phyloP scores from a whole-genome alignment of 2,329 filamentous ascomycete species.

The Venturia asperata region DNA sequence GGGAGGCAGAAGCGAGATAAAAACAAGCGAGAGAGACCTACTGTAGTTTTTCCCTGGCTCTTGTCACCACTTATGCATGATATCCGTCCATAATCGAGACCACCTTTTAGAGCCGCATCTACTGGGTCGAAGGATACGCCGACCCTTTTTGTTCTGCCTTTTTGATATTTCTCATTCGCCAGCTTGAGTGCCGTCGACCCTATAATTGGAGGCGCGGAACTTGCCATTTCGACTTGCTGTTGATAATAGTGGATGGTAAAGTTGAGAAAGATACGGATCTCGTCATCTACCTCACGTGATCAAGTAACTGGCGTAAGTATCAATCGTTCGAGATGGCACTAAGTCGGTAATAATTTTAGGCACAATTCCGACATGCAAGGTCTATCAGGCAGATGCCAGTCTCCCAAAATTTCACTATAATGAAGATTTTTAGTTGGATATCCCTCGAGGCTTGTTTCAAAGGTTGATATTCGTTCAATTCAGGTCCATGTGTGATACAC shows the following conservation, averaged over 20 bases:
- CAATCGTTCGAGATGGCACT: no score
- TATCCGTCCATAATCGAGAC: slow-evolving; percentile 31
- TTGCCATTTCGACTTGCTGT: background rate
- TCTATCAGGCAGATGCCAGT: no score
- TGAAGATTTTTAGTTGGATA: no score
- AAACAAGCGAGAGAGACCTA: slow-evolving; percentile 21
- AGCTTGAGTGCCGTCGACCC: slow-evolving; percentile 4
- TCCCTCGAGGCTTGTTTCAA: background rate
- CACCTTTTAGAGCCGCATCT: slow-evolving; percentile 29
- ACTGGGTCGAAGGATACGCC: background rate
- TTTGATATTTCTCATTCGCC: background rate
- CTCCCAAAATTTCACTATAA: no score
- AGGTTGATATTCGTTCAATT: background rate
- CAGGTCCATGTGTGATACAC: background rate
- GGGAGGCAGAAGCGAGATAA: background rate
- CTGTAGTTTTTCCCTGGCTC: slow-evolving; percentile 25
- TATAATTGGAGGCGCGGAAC: background rate
- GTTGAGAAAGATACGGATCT: no score
- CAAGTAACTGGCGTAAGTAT: no score
- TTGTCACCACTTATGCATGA: slow-evolving; percentile 32
- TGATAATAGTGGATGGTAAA: background rate
- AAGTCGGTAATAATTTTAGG: no score
- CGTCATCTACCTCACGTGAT: no score
- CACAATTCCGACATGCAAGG: no score
- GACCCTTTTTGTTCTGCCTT: background rate